Evolutionary conservation across 2,329 filamentous ascomycete species (phyloP), one percentile per base, ranked within the genome.

Genomic region (Colletotrichum sp.): DNA sequence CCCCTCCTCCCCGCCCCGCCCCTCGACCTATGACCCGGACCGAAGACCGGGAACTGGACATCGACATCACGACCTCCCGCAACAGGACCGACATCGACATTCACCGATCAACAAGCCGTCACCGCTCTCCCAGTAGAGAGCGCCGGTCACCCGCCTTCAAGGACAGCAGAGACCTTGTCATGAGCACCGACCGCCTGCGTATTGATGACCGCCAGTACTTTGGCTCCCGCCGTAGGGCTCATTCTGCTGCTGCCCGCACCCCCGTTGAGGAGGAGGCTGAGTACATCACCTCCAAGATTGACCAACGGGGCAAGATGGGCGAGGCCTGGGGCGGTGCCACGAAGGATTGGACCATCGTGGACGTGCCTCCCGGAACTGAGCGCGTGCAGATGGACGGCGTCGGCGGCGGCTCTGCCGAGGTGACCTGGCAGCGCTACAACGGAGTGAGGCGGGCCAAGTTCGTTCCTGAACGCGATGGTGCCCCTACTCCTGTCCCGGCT

Each of bases 291-390:
- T 82, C 84, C 75, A 88, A 86, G 79, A 89, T 92, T 77, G 89
- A 92, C 78, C 85, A 87, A 16, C 91, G 94, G 34, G 92, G 91
- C 24, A 91, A 91, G 77, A 90, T 93, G 81, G 94, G 94, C 69
- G 95, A 96, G 84, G 94, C 93, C 26, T 92, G 90, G 83, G 91
- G 94, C 80, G 94, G 95, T 69, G 92, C 92, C 21, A 95, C 94
- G 44, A 92, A 91, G 78, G 94, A 92, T 81, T 98, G 95, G 95
- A 90, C 92, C 70, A 94, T 98, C 77, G 90, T 98, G 49, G 95
- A 98, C 84, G 93, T 98, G 52, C 95, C 95, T 2, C 94, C 95
- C 1, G 95, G 95, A 75, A 96, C 95, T 0, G 93, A 95, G 85
- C 91, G 93, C 55, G 93, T 97, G n/a, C 90, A 91, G 70, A 94